Base-by-base conservation (phyloP, 2,329 filamentous ascomycete genomes). In the Pyrenophora seminiperda region DNA sequence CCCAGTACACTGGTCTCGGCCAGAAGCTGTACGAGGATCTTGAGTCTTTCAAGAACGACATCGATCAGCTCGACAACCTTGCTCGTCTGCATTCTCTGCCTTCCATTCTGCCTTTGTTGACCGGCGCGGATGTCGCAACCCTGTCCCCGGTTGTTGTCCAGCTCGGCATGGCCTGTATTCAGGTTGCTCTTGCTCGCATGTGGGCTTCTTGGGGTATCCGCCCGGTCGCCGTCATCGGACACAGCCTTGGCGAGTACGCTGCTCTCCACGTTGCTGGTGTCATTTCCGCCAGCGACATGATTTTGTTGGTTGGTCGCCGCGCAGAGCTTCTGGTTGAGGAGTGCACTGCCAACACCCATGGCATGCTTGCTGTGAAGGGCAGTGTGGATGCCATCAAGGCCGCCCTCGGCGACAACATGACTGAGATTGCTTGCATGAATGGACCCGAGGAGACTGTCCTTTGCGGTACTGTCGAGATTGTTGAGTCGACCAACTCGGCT, bases 371-470 rank as follows among this genome's bases (percentile, higher is more conserved):
- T 11, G 81, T 87, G 53, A 80, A 79, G 70, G 76, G 74, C 39
- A 76, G 72, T 44, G 74, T 63, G 34, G 78, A 83, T 19, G 76
- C 80, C 4, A 81, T 85, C 50, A 77, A 73, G 36, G 77, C 81
- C 18, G 79, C 79, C 42, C 72, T 80, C 52, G 78, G 84, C 14
- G 67, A 70, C 47, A 75, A 76, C 58, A 77, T 77, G 61, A 74
- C 74, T 27, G 79, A 83, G 59, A 73, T 85, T 53, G 87, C 90
- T 13, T 94, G 90, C 75, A 81, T 91, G 68, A 95, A 95, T 61
- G 84, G 87, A 0, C 85, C 86, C 0, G 78, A 83, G 41, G 88
- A 91, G 67, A 91, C 86, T 7, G 90, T 94, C 2, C 77, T 94
- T n/a, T 83, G 83, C 53, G 83, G 82, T 13, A 80, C 79, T 46